phyloP scores from a whole-genome alignment of 2,329 filamentous ascomycete species.

The Cytospora piceicola region DNA sequence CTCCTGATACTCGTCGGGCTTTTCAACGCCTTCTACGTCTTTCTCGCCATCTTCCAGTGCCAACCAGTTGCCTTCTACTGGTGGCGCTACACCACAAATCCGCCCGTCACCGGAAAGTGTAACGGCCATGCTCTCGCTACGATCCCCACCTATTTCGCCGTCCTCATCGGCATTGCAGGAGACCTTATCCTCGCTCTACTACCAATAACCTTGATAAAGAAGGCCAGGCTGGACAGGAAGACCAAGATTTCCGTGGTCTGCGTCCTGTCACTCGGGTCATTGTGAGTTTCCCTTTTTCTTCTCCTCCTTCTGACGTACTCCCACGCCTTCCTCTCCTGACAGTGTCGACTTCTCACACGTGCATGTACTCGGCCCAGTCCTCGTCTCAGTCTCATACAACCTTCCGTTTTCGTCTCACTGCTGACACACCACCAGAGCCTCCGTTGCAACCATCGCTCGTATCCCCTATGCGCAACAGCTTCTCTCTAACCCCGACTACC shows the following conservation, averaged over 20 bases:
- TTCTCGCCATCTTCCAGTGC: conserved; percentile 46
- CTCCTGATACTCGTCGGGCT: conserved; percentile 39
- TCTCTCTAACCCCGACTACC: conserved; percentile 41
- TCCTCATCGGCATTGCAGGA: conserved; percentile 39
- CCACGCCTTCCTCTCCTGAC: background rate
- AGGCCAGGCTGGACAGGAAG: conserved; percentile 41
- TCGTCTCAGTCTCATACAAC: background rate
- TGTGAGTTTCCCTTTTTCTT: conserved; percentile 39
- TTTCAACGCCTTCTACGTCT: conserved; percentile 42
- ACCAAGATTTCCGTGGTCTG: conserved; percentile 38
- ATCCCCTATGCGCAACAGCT: conserved; percentile 47
- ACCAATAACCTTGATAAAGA: conserved; percentile 43
- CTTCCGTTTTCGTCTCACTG: background rate
- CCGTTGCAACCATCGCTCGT: conserved; percentile 47
- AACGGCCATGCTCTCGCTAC: conserved; percentile 38
- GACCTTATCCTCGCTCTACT: conserved; percentile 45
- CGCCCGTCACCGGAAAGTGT: conserved; percentile 39
- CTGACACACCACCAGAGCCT: conserved; percentile 39
- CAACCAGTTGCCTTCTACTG: conserved; percentile 45
- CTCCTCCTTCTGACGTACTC: background rate
- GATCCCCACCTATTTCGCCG: conserved; percentile 42
- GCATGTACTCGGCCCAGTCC: background rate
- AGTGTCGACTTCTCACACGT: background rate
- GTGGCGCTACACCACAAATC: conserved; percentile 39
- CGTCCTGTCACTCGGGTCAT: conserved; percentile 41